These are phyloP conservation scores for Solanum virginianum DNA, from an alignment of 257 asterid species.

Conservation along the genomic window DNA sequence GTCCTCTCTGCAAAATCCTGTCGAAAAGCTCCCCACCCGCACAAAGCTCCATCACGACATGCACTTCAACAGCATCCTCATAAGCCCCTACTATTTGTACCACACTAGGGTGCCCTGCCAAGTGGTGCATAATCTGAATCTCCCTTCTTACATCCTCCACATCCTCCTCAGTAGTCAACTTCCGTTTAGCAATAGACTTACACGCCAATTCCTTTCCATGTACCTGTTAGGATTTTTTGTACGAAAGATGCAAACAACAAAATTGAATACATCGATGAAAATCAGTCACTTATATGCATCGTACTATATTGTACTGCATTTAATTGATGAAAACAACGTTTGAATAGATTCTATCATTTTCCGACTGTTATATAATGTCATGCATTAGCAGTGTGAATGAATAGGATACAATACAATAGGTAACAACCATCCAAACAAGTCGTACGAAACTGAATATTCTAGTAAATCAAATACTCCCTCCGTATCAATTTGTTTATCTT, in stretches of 20 bases:
- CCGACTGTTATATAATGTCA: neutral
- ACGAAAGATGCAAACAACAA: neutral
- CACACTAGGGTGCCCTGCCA: constrained; percentile 57
- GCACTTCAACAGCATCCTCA: constrained; percentile 75
- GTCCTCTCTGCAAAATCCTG: constrained; percentile 71
- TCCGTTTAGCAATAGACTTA: constrained; percentile 70
- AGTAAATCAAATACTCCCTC: neutral
- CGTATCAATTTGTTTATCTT: too few species aligned
- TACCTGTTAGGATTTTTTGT: neutral
- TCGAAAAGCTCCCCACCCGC: constrained; percentile 87
- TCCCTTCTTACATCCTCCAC: constrained; percentile 89
- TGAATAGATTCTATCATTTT: neutral
- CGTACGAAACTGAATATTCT: neutral
- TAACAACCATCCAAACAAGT: neutral
- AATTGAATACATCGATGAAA: neutral
- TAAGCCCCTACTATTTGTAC: constrained; percentile 64
- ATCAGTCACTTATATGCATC: neutral
- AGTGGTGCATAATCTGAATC: constrained; percentile 84
- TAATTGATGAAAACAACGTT: neutral
- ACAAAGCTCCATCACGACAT: constrained; percentile 83
- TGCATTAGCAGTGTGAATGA: neutral
- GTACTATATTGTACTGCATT: neutral
- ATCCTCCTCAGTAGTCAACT: constrained; percentile 48
- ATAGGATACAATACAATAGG: neutral
- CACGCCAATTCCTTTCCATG: constrained; percentile 67